Conservation (phyloP, 2,329 filamentous ascomycete species). For the Mycosphaerella arachidis region DNA sequence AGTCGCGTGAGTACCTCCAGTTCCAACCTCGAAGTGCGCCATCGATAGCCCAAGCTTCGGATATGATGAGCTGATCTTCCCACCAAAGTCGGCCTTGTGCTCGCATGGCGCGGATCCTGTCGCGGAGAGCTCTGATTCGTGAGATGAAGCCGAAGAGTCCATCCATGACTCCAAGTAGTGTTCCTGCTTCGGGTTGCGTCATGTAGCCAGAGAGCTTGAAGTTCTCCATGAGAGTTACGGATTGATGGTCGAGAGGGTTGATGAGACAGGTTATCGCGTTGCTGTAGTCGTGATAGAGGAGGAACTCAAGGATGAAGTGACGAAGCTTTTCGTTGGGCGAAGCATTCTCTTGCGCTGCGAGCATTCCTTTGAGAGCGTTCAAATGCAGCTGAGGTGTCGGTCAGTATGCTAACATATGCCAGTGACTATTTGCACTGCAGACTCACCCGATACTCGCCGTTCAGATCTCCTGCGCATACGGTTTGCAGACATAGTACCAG, state of each 20-base stretch:
- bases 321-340: slow-evolving; percentile 61
- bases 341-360: slow-evolving; percentile 49
- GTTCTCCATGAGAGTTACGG: slow-evolving; percentile 50
- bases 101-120: slow-evolving; percentile 67
- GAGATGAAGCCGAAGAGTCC: slow-evolving; percentile 75
- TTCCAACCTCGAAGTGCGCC: slow-evolving; percentile 69
- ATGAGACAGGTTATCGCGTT: slow-evolving; percentile 55
- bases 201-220: slow-evolving; percentile 53
- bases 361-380: slow-evolving; percentile 66
- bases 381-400: slow-evolving; percentile 56
- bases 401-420: background rate
- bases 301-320: slow-evolving; percentile 69
- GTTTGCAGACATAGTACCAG: slow-evolving; percentile 58
- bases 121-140: slow-evolving; percentile 71
- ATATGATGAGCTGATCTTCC: slow-evolving; percentile 69
- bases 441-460: slow-evolving; percentile 62
- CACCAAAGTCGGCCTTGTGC: slow-evolving; percentile 53
- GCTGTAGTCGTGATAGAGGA: slow-evolving; percentile 71
- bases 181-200: slow-evolving; percentile 52
- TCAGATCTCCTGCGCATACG: slow-evolving; percentile 56
- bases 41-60: slow-evolving; percentile 71
- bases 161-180: slow-evolving; percentile 75
- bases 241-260: slow-evolving; percentile 35
- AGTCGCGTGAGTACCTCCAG: slow-evolving; percentile 52
- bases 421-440: background rate